Percentiles rank a stretch among this genome's conserved stretches.
Evolutionary conservation across 2,329 filamentous ascomycete genomes (phyloP).

Genomic region (Orbilia quercus): DNA sequence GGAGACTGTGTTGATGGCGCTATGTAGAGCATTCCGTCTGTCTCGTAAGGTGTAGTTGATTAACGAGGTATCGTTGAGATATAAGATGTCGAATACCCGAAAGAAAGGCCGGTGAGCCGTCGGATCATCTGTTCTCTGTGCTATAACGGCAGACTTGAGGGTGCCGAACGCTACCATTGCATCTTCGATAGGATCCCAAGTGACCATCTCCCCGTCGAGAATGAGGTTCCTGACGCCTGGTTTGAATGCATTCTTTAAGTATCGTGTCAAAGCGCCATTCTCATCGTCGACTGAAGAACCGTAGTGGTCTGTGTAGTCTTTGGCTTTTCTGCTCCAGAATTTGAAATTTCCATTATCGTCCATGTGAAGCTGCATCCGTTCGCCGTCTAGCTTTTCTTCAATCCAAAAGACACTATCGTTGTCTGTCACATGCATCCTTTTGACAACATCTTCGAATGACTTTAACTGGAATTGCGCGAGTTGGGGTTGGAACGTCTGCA

Average conservation of each 20-base stretch:
- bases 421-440: conserved; percentile 71
- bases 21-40: conserved; percentile 78
- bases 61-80: conserved; percentile 82
- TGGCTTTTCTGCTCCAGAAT: conserved; percentile 96
- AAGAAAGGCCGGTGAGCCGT: conserved; percentile 78
- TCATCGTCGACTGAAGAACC: conserved; percentile 79
- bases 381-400: conserved; percentile 96
- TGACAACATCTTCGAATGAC: conserved; percentile 81
- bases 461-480: conserved; percentile 91
- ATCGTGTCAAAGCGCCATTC: conserved; percentile 80
- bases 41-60: conserved; percentile 86
- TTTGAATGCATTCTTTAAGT: conserved; percentile 81
- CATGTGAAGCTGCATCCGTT: conserved; percentile 98
- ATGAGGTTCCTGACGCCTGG: conserved; percentile 84
- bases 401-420: conserved; percentile 89
- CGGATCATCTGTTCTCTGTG: conserved; percentile 73
- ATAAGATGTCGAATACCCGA: conserved; percentile 89
- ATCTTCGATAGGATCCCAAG: conserved; percentile 89
- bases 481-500: conserved; percentile 97
- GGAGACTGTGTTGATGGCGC: conserved; percentile 75
- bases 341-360: conserved; percentile 78
- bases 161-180: conserved; percentile 90
- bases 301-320: conserved; percentile 95
- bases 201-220: conserved; percentile 97
- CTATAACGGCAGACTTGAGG: conserved; percentile 88